phyloP scores from a whole-genome alignment of 2,329 filamentous ascomycete species.

The Pestalotiopsis sp. region DNA sequence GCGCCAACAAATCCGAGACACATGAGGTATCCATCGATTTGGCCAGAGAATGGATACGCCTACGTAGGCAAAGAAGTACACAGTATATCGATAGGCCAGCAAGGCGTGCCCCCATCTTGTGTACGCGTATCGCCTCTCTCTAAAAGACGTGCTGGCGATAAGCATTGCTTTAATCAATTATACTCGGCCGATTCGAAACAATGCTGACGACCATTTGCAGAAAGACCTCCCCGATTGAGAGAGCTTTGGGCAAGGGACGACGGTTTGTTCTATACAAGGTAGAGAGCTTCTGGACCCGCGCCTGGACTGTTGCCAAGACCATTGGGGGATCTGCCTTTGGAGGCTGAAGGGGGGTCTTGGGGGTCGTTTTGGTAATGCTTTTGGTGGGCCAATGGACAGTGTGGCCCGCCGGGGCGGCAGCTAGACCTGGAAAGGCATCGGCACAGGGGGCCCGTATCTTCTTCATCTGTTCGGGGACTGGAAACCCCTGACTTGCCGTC shows the following conservation, averaged over 20 bases:
- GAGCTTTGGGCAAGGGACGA: neutral
- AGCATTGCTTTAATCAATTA: neutral
- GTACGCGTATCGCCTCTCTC: neutral
- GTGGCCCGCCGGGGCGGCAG: neutral
- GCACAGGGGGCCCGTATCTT: neutral
- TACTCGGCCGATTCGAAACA: constrained; percentile 4
- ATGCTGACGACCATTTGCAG: constrained; percentile 1
- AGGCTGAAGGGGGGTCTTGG: neutral
- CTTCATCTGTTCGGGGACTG: neutral
- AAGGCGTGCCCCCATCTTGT: neutral
- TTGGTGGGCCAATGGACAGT: neutral
- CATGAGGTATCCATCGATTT: neutral
- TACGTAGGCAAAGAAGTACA: neutral
- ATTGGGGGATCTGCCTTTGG: constrained; percentile 6
- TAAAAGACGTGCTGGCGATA: neutral
- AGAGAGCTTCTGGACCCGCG: constrained; percentile 1
- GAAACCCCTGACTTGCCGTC: neutral
- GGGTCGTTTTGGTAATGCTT: neutral
- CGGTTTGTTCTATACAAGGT: neutral
- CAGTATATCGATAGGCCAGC: neutral
- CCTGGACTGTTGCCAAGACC: constrained; percentile 5
- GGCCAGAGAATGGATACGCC: neutral
- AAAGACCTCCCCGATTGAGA: constrained; percentile 7
- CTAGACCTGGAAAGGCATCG: neutral
- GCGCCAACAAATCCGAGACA: neutral